A percentile compares a stretch with the other conserved stretches of the same genome.
phyloP scores from a whole-genome alignment of 306 rosid species.

The Trichosanthes truncata region DNA sequence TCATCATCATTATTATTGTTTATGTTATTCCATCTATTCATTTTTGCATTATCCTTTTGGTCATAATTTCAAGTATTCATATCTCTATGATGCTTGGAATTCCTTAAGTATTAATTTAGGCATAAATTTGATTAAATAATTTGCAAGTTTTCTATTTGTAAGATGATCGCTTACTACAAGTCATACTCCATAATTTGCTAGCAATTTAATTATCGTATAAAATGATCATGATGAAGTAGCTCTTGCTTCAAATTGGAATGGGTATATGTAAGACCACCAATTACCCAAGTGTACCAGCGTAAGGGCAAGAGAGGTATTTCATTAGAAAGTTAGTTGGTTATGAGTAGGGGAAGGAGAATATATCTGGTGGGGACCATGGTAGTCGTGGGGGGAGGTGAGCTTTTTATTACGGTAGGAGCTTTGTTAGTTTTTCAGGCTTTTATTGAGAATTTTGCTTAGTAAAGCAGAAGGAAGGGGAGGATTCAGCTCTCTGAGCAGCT shows the following conservation, averaged over 20 bases:
- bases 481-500: too few species aligned
- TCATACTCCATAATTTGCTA: not conserved
- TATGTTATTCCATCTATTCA: constrained; percentile 8
- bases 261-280: too few species aligned
- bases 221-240: not conserved
- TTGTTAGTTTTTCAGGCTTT: too few species aligned
- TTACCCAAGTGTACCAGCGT: too few species aligned
- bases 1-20: not conserved
- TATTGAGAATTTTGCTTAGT: too few species aligned
- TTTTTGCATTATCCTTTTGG: not conserved
- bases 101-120: not conserved
- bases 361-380: too few species aligned
- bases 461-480: too few species aligned
- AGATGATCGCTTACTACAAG: not conserved
- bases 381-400: too few species aligned
- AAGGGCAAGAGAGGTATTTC: too few species aligned
- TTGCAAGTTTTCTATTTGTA: not conserved
- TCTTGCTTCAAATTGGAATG: not conserved
- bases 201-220: not conserved
- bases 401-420: too few species aligned
- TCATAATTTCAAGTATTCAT: not conserved
- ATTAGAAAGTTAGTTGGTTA: too few species aligned
- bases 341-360: too few species aligned
- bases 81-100: not conserved
- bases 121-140: not conserved